Base-by-base conservation (phyloP, 2,329 filamentous ascomycete species). In the Blastomyces parvus region DNA sequence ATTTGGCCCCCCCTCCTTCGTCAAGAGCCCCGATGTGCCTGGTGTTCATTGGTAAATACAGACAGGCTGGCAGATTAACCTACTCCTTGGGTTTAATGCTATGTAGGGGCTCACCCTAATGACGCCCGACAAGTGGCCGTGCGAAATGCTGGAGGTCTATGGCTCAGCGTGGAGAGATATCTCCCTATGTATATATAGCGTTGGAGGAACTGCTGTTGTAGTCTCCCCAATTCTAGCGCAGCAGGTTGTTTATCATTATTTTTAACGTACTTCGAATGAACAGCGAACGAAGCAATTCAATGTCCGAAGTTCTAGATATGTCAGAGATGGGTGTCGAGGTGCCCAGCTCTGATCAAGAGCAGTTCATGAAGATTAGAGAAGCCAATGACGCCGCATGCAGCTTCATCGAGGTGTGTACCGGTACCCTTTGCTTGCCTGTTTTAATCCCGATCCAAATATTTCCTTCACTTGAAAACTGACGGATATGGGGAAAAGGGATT, bases 361-460 rank as follows among this genome's bases (percentile, higher is more conserved):
- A 38, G 22, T 61, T 38, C 22, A 30, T 38, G 17, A 22, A 61
- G 30, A n/a, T 61, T 46, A 61, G n/a, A 52, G 30, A 53, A 46
- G 59, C 59, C n/a, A 60, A 40, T 53, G 46, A 61, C n/a, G 59
- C 38, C 11, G n/a, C 40, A 27, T 61, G 40, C n/a, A 40, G 59
- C 40, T 53, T 61, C 14, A 30, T 61, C 30, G 46, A 53, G 59
- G 59, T 52, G 59, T n/a, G 13, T 60, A 36, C 8, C 33, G 8
- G 9, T 42, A 13, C 13, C 22, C 14, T 38, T 50, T 8, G 17
- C 13, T 50, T 42, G 19, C 40, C 25, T 19, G 3, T 27, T 9
- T 60, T 22, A 38, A 25, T 38, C 36, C 30, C n/a, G 40, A 42
- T 17, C 40, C n/a, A 27, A 27, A n/a, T 40, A 7, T 36, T 3